Conservation (phyloP, 179 eudicot species). For the Spergularia azorica region DNA sequence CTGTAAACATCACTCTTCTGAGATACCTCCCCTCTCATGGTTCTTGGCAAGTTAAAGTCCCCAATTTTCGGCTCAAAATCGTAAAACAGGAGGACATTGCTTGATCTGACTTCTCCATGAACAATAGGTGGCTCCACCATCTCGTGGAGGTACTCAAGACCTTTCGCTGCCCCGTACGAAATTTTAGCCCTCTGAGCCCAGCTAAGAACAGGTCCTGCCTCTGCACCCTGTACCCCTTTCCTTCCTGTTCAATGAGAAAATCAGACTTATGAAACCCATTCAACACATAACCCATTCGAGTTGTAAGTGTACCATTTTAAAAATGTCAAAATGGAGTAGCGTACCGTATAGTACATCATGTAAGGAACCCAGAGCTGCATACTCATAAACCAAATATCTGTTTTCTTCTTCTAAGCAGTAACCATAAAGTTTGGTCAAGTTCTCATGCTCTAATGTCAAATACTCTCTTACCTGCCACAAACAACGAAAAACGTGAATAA, state of each 20-base stretch:
- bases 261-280: not conserved
- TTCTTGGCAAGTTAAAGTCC: constrained; percentile 77
- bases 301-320: not conserved
- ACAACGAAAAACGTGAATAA: not conserved
- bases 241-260: constrained; percentile 41
- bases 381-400: constrained; percentile 66
- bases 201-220: constrained; percentile 72
- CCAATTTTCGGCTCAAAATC: constrained; percentile 55
- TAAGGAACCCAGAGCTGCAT: constrained; percentile 70
- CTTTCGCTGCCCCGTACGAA: constrained; percentile 83
- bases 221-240: constrained; percentile 76
- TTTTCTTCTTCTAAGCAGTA: constrained; percentile 67
- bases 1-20: constrained; percentile 83
- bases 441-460: constrained; percentile 71
- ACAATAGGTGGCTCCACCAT: constrained; percentile 74
- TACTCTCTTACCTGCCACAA: constrained; percentile 42
- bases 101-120: constrained; percentile 75
- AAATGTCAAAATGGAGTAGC: constrained; percentile 39
- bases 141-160: constrained; percentile 77
- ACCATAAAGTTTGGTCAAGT: constrained; percentile 63
- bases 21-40: constrained; percentile 76
- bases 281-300: no score
- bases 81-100: constrained; percentile 76
- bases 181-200: constrained; percentile 77
- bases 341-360: constrained; percentile 83